phyloP scores from a whole-genome alignment of 345 rosid species.

The Euphorbia peplus region DNA sequence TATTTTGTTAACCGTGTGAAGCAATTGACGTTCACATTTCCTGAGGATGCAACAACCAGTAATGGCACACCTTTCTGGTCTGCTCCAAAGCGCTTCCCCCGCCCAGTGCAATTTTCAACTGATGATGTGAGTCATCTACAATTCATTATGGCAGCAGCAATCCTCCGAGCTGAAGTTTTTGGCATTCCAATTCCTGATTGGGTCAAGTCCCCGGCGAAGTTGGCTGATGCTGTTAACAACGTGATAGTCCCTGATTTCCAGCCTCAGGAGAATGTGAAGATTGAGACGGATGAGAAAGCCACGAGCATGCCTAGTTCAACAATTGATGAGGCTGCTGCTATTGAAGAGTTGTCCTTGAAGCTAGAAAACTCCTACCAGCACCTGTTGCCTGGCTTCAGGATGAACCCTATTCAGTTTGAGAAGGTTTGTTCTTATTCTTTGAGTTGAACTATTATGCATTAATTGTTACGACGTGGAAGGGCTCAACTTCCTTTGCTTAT shows the following conservation, averaged over 20 bases:
- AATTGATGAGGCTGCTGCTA: slow-evolving; percentile 51
- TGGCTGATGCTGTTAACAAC: slow-evolving; percentile 53
- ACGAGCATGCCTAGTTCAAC: slow-evolving; percentile 42
- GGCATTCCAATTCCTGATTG: slow-evolving; percentile 83
- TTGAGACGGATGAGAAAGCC: slow-evolving; percentile 71
- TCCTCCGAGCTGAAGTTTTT: slow-evolving; percentile 86
- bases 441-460: background rate
- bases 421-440: slow-evolving; percentile 50
- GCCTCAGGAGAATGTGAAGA: slow-evolving; percentile 57
- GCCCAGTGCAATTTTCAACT: slow-evolving; percentile 62
- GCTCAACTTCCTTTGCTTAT: background rate
- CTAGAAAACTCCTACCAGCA: slow-evolving; percentile 43
- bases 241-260: slow-evolving; percentile 65
- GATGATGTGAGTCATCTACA: slow-evolving; percentile 64
- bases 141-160: slow-evolving; percentile 70
- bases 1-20: slow-evolving; percentile 83
- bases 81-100: slow-evolving; percentile 95
- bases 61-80: slow-evolving; percentile 98
- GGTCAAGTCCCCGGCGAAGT: slow-evolving; percentile 53
- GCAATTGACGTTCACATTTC: slow-evolving; percentile 83
- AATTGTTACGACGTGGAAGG: background rate
- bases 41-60: slow-evolving; percentile 92
- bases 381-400: slow-evolving; percentile 49
- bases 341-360: slow-evolving; percentile 43
- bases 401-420: slow-evolving; percentile 72